phyloP scores from a whole-genome alignment of 2,329 filamentous ascomycete genomes.

The Penicillium sp. region DNA sequence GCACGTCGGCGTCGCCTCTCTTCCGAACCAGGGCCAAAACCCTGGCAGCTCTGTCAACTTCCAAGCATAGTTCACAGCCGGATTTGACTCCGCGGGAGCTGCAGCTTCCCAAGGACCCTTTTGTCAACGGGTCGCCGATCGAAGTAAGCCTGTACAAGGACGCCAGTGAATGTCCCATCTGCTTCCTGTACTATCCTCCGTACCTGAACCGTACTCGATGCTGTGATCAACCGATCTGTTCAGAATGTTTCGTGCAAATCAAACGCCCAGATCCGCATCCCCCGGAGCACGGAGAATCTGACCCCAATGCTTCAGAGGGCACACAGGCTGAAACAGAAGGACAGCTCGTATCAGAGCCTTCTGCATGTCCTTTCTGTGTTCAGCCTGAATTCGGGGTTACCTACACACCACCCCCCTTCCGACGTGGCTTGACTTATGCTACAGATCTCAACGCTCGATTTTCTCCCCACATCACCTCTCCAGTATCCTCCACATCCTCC shows the following conservation, averaged over 20 bases:
- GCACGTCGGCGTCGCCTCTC: slow-evolving; percentile 49
- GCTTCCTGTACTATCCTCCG: slow-evolving; percentile 91
- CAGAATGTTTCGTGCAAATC: slow-evolving; percentile 98
- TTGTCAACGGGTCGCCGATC: slow-evolving; percentile 87
- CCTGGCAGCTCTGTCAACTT: slow-evolving; percentile 71
- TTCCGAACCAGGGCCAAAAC: slow-evolving; percentile 86
- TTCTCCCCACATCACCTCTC: slow-evolving; percentile 55
- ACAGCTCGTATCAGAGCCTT: slow-evolving; percentile 81
- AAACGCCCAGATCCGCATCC: slow-evolving; percentile 88
- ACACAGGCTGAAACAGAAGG: slow-evolving; percentile 45
- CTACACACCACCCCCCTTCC: slow-evolving; percentile 83
- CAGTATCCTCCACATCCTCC: slow-evolving; percentile 83
- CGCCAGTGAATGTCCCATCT: slow-evolving; percentile 86
- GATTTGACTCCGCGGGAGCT: slow-evolving; percentile 74
- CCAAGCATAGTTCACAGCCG: slow-evolving; percentile 64
- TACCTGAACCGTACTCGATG: slow-evolving; percentile 92
- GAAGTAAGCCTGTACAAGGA: slow-evolving; percentile 94
- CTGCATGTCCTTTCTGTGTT: slow-evolving; percentile 90
- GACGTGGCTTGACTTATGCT: slow-evolving; percentile 70
- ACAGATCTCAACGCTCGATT: slow-evolving; percentile 48
- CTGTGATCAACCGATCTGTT: slow-evolving; percentile 94
- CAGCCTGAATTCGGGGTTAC: slow-evolving; percentile 95
- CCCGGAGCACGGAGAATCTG: slow-evolving; percentile 63
- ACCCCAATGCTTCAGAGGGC: slow-evolving; percentile 38
- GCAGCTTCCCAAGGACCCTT: slow-evolving; percentile 73